Conservation (phyloP, 192 early-diverging fungal genomes). For the Linnemannia zychae region DNA sequence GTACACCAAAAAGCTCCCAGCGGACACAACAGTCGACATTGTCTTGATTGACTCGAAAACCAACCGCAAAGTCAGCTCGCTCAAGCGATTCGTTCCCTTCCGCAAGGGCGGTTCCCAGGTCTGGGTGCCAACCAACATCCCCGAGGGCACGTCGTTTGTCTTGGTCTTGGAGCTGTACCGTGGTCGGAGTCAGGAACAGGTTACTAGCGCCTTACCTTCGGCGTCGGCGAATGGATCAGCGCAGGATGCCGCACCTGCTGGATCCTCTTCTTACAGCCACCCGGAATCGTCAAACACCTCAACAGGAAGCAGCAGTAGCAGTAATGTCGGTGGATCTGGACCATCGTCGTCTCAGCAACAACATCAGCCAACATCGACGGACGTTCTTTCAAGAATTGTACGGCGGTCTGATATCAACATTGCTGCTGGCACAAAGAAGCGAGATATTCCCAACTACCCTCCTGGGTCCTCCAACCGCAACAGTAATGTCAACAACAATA, state of each 20-base stretch:
- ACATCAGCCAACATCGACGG: neutral
- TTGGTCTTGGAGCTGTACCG: slow-evolving; percentile 46
- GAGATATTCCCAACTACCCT: neutral
- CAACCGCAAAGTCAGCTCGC: slow-evolving; percentile 37
- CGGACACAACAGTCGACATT: slow-evolving; percentile 49
- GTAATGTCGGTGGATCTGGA: neutral
- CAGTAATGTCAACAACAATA: neutral
- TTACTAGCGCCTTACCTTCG: neutral
- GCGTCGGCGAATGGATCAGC: neutral
- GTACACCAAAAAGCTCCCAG: slow-evolving; percentile 27
- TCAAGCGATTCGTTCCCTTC: slow-evolving; percentile 51
- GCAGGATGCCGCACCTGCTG: neutral
- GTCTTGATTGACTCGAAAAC: slow-evolving; percentile 35
- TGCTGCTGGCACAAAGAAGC: neutral
- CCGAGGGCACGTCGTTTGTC: slow-evolving; percentile 30
- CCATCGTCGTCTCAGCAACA: neutral
- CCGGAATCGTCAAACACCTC: neutral
- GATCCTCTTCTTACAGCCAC: too few species aligned
- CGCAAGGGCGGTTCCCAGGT: slow-evolving; percentile 29
- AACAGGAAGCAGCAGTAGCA: slow-evolving; percentile 9
- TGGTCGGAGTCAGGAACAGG: slow-evolving; percentile 38
- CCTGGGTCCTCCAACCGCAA: neutral
- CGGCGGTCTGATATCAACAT: slow-evolving; percentile 47
- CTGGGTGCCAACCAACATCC: slow-evolving; percentile 25
- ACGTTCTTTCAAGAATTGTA: slow-evolving; percentile 20